Conservation (phyloP, 2,329 filamentous ascomycete species). For the Metarhizium robertsii region DNA sequence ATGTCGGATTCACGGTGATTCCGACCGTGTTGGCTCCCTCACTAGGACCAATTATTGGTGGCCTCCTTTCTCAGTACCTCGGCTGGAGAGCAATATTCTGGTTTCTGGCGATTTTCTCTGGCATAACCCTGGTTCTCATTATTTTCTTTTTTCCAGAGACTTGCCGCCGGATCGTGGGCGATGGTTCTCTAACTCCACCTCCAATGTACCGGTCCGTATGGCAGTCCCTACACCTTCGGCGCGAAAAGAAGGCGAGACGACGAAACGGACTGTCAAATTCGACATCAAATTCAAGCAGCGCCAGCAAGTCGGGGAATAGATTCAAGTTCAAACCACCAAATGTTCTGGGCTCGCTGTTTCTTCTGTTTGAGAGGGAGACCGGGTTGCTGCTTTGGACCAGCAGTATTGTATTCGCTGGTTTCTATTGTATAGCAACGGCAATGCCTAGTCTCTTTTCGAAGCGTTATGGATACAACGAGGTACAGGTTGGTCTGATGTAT, state of each 20-base stretch:
- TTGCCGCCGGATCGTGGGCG: slow-evolving; percentile 37
- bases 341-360: slow-evolving; percentile 27
- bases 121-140: slow-evolving; percentile 31
- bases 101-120: slow-evolving; percentile 43
- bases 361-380: slow-evolving; percentile 32
- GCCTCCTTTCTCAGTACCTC: slow-evolving; percentile 43
- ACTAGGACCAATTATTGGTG: slow-evolving; percentile 48
- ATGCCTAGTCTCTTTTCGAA: slow-evolving; percentile 32
- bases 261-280: not conserved
- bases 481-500: slow-evolving; percentile 44
- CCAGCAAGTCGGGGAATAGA: slow-evolving; percentile 9
- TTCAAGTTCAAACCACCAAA: slow-evolving; percentile 31
- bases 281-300: slow-evolving; percentile 6
- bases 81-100: slow-evolving; percentile 55
- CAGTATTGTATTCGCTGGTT: slow-evolving; percentile 38
- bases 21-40: slow-evolving; percentile 39
- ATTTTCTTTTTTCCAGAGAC: slow-evolving; percentile 45
- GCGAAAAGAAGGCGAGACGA: not conserved
- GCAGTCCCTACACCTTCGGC: slow-evolving; percentile 18
- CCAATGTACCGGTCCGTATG: slow-evolving; percentile 24
- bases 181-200: slow-evolving; percentile 38
- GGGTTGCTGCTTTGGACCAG: slow-evolving; percentile 34
- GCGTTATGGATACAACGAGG: slow-evolving; percentile 52
- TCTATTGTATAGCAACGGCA: slow-evolving; percentile 36
- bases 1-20: slow-evolving; percentile 43